Evolutionary conservation across 2,329 filamentous ascomycete genomes (phyloP).

Genomic region (Phaeoacremonium minimum): DNA sequence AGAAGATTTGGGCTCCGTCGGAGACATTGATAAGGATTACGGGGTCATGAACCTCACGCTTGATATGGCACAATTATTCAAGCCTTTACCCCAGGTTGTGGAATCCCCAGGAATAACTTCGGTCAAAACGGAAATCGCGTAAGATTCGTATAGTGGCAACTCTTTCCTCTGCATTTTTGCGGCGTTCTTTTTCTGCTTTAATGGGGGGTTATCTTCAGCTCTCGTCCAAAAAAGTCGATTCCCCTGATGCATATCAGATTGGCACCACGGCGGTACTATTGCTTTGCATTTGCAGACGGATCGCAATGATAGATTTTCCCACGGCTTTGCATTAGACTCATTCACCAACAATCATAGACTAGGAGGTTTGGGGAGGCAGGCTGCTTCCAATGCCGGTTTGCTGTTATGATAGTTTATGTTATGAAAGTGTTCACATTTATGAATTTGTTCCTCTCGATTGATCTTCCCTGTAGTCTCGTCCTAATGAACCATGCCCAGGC

Average conservation of each 20-base stretch:
- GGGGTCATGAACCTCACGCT: constrained; percentile 60
- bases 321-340: constrained; percentile 23
- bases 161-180: constrained; percentile 18
- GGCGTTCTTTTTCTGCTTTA: constrained; percentile 11
- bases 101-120: constrained; percentile 35
- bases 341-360: constrained; percentile 17
- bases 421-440: no score
- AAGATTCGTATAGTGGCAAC: constrained; percentile 24
- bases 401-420: no score
- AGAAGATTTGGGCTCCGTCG: constrained; percentile 64
- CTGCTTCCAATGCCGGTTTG: no score
- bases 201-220: constrained; percentile 9
- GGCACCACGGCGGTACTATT: constrained; percentile 27
- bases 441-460: no score
- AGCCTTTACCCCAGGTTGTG: constrained; percentile 46
- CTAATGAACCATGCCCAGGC: no score
- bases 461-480: no score
- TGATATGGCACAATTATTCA: constrained; percentile 69
- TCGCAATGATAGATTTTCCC: constrained; percentile 25
- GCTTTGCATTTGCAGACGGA: constrained; percentile 27
- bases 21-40: constrained; percentile 64
- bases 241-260: constrained; percentile 31
- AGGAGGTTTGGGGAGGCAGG: constrained; percentile 8
- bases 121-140: constrained; percentile 35
- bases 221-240: constrained; percentile 21